Percentiles rank a stretch among this genome's conserved stretches.
Conservation (phyloP, 1,139 yeast species). For the Lodderomyces beijingensis region DNA sequence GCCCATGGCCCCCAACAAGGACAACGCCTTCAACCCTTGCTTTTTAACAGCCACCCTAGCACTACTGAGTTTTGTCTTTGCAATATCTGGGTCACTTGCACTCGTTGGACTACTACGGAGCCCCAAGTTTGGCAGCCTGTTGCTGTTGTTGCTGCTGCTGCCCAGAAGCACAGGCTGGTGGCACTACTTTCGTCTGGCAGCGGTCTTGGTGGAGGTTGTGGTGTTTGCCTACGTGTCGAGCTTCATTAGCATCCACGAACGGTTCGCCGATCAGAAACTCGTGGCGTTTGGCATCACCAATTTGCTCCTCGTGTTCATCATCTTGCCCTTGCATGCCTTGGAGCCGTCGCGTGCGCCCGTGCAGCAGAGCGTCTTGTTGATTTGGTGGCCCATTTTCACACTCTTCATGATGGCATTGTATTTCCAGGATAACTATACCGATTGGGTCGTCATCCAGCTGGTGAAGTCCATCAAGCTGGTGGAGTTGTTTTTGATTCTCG, state of each 20-base stretch:
- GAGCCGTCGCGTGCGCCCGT: conserved; percentile 31
- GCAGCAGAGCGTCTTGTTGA: conserved; percentile 31
- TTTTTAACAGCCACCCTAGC: conserved; percentile 23
- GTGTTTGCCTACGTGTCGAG: conserved; percentile 17
- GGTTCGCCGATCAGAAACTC: conserved; percentile 20
- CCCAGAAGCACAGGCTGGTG: conserved; percentile 23
- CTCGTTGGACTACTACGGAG: conserved; percentile 14
- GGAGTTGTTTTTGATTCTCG: conserved; percentile 18
- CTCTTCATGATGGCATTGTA: conserved; percentile 18
- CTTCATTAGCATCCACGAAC: conserved; percentile 19
- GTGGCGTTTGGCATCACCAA: conserved; percentile 22
- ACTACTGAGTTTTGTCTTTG: conserved; percentile 6
- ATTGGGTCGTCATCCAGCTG: conserved; percentile 20
- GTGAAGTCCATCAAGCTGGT: conserved; percentile 10
- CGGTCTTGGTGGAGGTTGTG: conserved; percentile 25
- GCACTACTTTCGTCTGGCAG: conserved; percentile 16
- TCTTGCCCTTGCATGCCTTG: conserved; percentile 39
- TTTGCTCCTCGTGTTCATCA: conserved; percentile 11
- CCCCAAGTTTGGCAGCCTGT: conserved; percentile 18
- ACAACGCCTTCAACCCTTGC: conserved; percentile 58
- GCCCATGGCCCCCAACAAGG: conserved; percentile 23
- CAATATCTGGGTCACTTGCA: conserved; percentile 20
- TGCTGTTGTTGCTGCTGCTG: too few relatives aligned
- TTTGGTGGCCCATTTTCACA: conserved; percentile 40
- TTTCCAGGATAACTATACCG: conserved; percentile 29